These are phyloP conservation scores for Solanum pimpinellifolium DNA, from an alignment of 257 asterid genomes.

Conservation along the genomic window DNA sequence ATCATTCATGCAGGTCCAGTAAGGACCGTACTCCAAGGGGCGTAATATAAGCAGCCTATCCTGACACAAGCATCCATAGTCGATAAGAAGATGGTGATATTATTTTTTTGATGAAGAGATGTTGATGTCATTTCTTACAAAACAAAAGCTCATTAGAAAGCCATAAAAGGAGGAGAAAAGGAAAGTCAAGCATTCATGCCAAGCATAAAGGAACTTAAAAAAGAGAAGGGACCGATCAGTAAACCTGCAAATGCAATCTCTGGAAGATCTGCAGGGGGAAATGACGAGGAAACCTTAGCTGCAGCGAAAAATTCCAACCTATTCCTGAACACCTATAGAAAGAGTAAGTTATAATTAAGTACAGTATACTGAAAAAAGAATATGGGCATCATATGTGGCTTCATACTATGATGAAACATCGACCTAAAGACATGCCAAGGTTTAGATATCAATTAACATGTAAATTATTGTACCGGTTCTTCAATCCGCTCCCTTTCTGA, in stretches of 20 bases:
- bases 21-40: neutral
- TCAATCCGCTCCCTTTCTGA: slow-evolving; percentile 83
- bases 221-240: neutral
- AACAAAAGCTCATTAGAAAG: neutral
- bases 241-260: slow-evolving; percentile 99
- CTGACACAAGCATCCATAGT: neutral
- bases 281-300: slow-evolving; percentile 87
- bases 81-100: neutral
- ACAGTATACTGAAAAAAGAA: neutral
- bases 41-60: neutral
- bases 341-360: slow-evolving; percentile 7
- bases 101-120: neutral
- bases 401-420: neutral
- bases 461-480: slow-evolving; percentile 58
- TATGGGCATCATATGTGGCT: neutral
- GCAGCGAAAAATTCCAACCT: slow-evolving; percentile 86
- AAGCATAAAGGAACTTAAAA: neutral
- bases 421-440: neutral
- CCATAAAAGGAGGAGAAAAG: neutral
- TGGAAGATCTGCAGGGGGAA: slow-evolving; percentile 83
- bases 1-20: neutral
- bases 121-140: neutral
- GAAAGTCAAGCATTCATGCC: neutral
- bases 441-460: neutral
- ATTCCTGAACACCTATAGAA: slow-evolving; percentile 73